These are phyloP conservation scores for Magnolia officinalis DNA, from an alignment of 164 flowering plant species.

Conservation along the genomic window DNA sequence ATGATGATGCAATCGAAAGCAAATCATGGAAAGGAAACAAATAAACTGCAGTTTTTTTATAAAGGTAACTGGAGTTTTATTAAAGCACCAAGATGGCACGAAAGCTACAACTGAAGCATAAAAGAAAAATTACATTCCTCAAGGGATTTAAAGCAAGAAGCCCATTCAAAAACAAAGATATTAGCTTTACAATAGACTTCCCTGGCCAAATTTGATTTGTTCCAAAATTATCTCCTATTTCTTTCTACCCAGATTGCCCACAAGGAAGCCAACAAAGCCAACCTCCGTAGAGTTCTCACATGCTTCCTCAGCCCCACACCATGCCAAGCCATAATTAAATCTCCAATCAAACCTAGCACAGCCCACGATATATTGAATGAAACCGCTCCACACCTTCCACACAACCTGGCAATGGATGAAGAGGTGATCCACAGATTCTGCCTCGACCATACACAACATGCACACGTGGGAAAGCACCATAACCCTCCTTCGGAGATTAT, in stretches of 20 bases:
- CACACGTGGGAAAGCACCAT: background rate
- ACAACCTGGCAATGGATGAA: background rate
- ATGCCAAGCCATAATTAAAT: background rate
- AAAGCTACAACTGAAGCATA: no score
- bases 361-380: background rate
- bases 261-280: no score
- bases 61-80: no score
- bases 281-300: background rate
- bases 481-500: background rate
- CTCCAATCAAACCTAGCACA: background rate
- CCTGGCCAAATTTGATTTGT: no score
- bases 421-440: background rate
- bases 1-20: no score
- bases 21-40: background rate
- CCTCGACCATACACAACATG: background rate
- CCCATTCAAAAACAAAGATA: no score
- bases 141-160: no score
- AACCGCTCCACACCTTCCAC: background rate
- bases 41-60: background rate
- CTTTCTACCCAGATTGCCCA: no score
- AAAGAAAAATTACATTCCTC: no score
- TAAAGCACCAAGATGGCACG: no score
- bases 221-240: no score
- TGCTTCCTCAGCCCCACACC: background rate
- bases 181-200: no score